Conservation (phyloP, 2,329 filamentous ascomycete species). For the Fusarium pseudograminearum region DNA sequence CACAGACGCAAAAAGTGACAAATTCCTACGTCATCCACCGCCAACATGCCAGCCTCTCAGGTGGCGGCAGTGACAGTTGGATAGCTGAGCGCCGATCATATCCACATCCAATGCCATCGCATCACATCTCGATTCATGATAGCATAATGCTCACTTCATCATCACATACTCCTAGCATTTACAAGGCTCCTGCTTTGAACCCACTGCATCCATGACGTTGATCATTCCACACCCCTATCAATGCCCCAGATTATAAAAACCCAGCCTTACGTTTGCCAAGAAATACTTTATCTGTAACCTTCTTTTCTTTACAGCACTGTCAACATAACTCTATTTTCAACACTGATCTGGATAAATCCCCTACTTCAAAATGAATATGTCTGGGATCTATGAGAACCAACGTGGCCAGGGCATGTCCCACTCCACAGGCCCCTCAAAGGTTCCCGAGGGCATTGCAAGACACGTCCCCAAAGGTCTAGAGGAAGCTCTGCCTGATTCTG, state of each 20-base stretch:
- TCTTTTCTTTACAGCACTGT: neutral
- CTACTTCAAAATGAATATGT: neutral
- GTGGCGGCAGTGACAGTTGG: neutral
- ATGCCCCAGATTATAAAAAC: neutral
- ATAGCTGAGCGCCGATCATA: neutral
- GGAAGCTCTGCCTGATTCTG: slow-evolving; percentile 39
- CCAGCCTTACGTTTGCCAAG: neutral
- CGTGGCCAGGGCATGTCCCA: slow-evolving; percentile 39
- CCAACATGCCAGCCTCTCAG: slow-evolving; percentile 1
- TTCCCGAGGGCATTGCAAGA: slow-evolving; percentile 33
- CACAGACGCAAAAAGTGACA: neutral
- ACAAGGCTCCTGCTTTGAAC: neutral
- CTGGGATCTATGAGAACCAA: slow-evolving; percentile 20
- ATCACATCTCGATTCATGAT: neutral
- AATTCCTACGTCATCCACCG: slow-evolving; percentile 14
- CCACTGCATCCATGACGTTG: neutral
- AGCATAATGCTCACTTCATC: neutral
- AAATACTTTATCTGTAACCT: neutral
- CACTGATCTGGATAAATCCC: neutral
- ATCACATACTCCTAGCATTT: neutral
- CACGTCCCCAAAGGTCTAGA: slow-evolving; percentile 34
- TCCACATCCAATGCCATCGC: slow-evolving; percentile 1
- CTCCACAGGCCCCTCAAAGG: slow-evolving; percentile 37
- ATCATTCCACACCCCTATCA: neutral
- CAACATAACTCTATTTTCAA: neutral